Base-by-base conservation (phyloP, 768 basidiomycete species). In the Suillus cothurnatus region DNA sequence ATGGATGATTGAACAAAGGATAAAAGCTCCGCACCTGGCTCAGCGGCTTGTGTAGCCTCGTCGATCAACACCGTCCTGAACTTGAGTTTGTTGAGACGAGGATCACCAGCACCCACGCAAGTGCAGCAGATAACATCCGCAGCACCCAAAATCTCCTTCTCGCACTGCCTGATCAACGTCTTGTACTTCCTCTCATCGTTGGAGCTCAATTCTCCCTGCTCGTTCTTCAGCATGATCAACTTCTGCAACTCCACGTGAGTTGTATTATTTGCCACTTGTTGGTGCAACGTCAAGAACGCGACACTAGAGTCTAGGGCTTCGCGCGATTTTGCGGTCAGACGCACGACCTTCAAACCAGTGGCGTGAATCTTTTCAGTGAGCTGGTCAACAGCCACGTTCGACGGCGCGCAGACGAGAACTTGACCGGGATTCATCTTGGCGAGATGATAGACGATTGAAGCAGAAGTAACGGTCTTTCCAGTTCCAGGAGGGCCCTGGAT, bases 341-440 rank as follows among this genome's bases (percentile, higher is more conserved):
- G 94, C 58, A 99, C 97, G 68, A 97, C 97, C 77, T 99, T 99
- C 70, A 99, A 83, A 0, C 97, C 97, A n/a, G 97, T 98, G n/a
- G 89, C 82, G 73, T 99, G 97, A 67, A 99, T 98, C 82, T 99
- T 99, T 80, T 99, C 97, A 26, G 97, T 97, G 63, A 99, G 87
- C 74, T 99, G 97, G 74, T 99, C 97, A 65, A 99, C 97, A 55
- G 97, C 97, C 70, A 99, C 97, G 79, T 99, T 99, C 61, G 97
- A 99, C 0, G 97, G 97, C 9, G 97, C 97, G 75, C 95, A 96
- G 67, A 99, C 97, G 60, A 99, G 92, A 49, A 99, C 97, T 78
- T 99, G 97, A 59, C 97, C 97, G 0, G 96, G 95, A 73, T 99
- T 99, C 97, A 99, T 99, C 82, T 98, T 98, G 47, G 95, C 95